These are phyloP conservation scores for Hygrophorus russula DNA, from an alignment of 768 basidiomycete species.

Conservation along the genomic window DNA sequence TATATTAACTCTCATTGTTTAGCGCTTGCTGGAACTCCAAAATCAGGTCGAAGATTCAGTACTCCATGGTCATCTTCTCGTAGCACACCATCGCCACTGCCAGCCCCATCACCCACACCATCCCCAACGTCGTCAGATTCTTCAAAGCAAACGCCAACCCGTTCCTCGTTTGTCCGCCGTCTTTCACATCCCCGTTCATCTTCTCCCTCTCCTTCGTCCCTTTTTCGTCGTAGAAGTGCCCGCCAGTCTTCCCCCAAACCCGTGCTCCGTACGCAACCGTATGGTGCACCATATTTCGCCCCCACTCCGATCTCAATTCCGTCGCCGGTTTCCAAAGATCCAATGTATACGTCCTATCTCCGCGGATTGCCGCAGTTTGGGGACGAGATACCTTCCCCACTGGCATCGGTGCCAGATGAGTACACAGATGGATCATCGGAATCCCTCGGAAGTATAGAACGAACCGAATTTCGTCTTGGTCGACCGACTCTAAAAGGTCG, in stretches of 20 bases:
- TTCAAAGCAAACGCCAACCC: background rate
- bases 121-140: background rate
- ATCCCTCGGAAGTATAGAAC: no score
- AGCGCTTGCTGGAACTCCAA: no score
- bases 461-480: no score
- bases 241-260: conserved; percentile 1
- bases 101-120: no score
- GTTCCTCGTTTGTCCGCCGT: background rate
- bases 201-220: background rate
- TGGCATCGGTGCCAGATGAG: background rate
- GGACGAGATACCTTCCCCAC: background rate
- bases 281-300: conserved; percentile 4
- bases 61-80: no score
- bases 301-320: background rate
- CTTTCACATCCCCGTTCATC: background rate
- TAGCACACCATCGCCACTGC: no score
- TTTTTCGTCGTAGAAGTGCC: background rate
- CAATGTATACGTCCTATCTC: background rate
- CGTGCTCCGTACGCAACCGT: conserved; percentile 3
- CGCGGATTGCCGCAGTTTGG: conserved; percentile 1
- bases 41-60: no score
- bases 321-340: background rate
- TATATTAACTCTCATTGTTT: no score
- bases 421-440: background rate
- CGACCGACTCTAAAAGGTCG: no score